A percentile compares a stretch with the other conserved stretches of the same genome.
phyloP scores from a whole-genome alignment of 2,329 filamentous ascomycete genomes.

The Colletotrichum australisinense region DNA sequence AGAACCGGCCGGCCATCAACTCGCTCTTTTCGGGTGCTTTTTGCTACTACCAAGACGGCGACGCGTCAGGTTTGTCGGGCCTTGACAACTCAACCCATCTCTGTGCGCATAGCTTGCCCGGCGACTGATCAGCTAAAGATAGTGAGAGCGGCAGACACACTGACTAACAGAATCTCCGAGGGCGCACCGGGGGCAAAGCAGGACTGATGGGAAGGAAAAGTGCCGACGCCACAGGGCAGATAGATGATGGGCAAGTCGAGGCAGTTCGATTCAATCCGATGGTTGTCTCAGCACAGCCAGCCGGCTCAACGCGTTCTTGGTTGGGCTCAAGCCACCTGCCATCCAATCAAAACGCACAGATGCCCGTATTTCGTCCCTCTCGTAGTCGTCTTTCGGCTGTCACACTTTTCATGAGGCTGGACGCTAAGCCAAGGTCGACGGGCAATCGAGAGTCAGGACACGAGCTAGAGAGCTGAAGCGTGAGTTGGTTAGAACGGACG shows the following conservation, averaged over 20 bases:
- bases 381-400: background rate
- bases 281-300: constrained; percentile 15
- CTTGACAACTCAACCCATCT: background rate
- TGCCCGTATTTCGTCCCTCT: background rate
- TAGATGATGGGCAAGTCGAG: background rate
- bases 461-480: background rate
- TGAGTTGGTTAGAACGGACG: background rate
- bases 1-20: background rate
- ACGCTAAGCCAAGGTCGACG: background rate
- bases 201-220: background rate
- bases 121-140: background rate
- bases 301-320: constrained; percentile 13
- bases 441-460: constrained; percentile 1
- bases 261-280: background rate
- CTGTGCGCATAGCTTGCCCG: background rate
- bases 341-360: constrained; percentile 31
- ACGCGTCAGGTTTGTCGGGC: background rate
- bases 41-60: background rate
- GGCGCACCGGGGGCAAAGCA: no score
- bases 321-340: constrained; percentile 18
- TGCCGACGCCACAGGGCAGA: background rate
- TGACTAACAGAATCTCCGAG: background rate
- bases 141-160: background rate
- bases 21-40: background rate
- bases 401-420: constrained; percentile 5